Percentiles rank a stretch among this genome's conserved stretches.
Evolutionary conservation across 371 early-diverging fungal genomes (phyloP).

Genomic region (Synchytrium microbalum): DNA sequence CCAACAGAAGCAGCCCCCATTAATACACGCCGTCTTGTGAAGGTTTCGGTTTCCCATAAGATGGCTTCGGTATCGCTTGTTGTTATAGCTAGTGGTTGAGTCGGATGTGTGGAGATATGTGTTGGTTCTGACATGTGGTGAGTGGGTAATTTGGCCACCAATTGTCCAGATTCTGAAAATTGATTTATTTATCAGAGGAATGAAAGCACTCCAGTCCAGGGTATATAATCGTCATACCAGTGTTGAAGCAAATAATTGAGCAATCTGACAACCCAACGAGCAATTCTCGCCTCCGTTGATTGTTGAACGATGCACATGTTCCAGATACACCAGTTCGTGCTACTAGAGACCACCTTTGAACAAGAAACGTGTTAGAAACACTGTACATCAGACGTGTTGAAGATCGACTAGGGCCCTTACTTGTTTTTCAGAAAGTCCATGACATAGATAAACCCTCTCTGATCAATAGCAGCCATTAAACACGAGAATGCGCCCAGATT

Average conservation of each 20-base stretch:
- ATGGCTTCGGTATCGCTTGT: conserved; percentile 33
- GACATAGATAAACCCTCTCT: conserved; percentile 34
- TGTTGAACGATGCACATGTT: conserved; percentile 33
- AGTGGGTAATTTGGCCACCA: conserved; percentile 38
- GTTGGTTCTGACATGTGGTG: conserved; percentile 23
- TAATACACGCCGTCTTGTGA: conserved; percentile 36
- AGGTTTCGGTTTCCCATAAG: conserved; percentile 43
- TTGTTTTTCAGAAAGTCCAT: conserved; percentile 35
- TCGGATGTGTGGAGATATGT: conserved; percentile 37
- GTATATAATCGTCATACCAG: conserved; percentile 21
- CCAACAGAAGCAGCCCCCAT: conserved; percentile 26
- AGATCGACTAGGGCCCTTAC: conserved; percentile 12
- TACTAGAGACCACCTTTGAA: conserved; percentile 33
- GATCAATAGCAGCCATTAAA: conserved; percentile 34
- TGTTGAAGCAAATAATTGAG: conserved; percentile 41
- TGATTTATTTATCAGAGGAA: background rate
- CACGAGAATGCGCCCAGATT: conserved; percentile 12
- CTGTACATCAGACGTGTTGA: background rate
- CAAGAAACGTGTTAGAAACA: background rate
- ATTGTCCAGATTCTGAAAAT: conserved; percentile 29
- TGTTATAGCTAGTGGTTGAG: conserved; percentile 25
- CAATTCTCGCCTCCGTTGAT: conserved; percentile 30
- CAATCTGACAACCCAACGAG: conserved; percentile 36
- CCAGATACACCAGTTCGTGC: conserved; percentile 38
- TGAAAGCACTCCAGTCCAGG: background rate